Evolutionary conservation across 83 land plant genomes (phyloP).

Genomic region (Isoetes engelmannii): DNA sequence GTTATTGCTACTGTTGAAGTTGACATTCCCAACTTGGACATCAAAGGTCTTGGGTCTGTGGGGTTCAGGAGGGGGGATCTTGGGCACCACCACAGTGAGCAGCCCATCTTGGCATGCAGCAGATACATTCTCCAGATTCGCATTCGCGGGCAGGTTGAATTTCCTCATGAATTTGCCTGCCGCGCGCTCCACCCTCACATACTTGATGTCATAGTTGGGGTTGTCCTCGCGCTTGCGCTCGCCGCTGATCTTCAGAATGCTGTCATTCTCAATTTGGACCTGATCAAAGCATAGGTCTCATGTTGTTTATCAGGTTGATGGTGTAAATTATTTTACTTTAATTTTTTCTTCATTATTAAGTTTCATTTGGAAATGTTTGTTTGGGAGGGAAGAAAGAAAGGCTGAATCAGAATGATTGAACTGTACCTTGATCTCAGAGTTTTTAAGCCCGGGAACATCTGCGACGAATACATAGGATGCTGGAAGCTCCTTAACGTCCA

Average conservation of each 20-base stretch:
- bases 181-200: slow-evolving; percentile 3
- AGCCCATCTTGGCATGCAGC: slow-evolving; percentile 20
- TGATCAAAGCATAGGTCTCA: not conserved
- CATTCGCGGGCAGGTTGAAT: slow-evolving; percentile 15
- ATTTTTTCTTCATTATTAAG: too few relatives aligned
- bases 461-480: slow-evolving; percentile 14
- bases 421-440: slow-evolving; percentile 19
- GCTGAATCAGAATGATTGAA: not conserved
- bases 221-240: slow-evolving; percentile 10
- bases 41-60: slow-evolving; percentile 10
- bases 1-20: too few relatives aligned
- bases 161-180: slow-evolving; percentile 15
- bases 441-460: slow-evolving; percentile 17
- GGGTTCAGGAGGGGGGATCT: slow-evolving; percentile 12
- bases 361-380: too few relatives aligned
- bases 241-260: slow-evolving; percentile 1
- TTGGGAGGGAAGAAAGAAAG: too few relatives aligned
- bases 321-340: too few relatives aligned
- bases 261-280: slow-evolving; percentile 14
- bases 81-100: slow-evolving; percentile 8
- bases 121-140: not conserved
- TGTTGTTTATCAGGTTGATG: too few relatives aligned
- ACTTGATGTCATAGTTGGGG: not conserved
- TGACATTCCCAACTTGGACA: not conserved
- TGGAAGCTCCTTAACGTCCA: slow-evolving; percentile 23